A percentile compares a stretch with the other conserved stretches of the same genome.
phyloP scores from a whole-genome alignment of 2,329 filamentous ascomycete genomes.

The Chaetomium olivaceum region DNA sequence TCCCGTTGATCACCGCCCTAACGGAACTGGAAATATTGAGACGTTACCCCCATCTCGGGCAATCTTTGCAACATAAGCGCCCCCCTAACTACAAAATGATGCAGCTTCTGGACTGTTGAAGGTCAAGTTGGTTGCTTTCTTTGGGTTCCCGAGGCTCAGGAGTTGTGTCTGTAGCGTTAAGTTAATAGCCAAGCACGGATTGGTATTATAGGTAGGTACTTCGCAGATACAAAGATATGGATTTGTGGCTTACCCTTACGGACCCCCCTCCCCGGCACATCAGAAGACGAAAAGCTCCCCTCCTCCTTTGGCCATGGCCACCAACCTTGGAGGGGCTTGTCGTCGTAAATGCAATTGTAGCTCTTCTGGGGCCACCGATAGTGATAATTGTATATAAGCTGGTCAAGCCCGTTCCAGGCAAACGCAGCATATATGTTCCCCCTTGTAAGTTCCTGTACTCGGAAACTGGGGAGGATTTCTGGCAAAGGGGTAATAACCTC shows the following conservation, averaged over 20 bases:
- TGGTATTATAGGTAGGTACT: no score
- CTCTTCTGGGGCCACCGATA: neutral
- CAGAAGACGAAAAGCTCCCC: neutral
- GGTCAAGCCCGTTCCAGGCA: neutral
- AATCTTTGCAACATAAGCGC: no score
- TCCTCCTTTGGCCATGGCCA: constrained; percentile 10
- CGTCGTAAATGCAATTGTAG: constrained; percentile 12
- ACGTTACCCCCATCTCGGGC: no score
- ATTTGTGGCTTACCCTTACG: neutral
- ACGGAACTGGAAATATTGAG: no score
- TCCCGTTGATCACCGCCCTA: no score
- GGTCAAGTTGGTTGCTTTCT: no score
- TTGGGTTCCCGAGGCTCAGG: neutral
- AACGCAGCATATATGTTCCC: neutral
- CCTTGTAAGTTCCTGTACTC: neutral
- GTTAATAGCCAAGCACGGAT: no score
- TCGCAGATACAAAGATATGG: neutral
- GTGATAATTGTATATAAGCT: neutral
- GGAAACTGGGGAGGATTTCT: neutral
- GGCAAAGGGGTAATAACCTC: neutral
- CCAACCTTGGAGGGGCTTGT: constrained; percentile 7
- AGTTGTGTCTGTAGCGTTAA: neutral
- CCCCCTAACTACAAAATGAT: neutral
- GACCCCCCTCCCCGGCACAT: neutral
- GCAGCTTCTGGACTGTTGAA: neutral